These are phyloP conservation scores for Penicillium sp. DNA, from an alignment of 2,329 filamentous ascomycete genomes.

Conservation along the genomic window DNA sequence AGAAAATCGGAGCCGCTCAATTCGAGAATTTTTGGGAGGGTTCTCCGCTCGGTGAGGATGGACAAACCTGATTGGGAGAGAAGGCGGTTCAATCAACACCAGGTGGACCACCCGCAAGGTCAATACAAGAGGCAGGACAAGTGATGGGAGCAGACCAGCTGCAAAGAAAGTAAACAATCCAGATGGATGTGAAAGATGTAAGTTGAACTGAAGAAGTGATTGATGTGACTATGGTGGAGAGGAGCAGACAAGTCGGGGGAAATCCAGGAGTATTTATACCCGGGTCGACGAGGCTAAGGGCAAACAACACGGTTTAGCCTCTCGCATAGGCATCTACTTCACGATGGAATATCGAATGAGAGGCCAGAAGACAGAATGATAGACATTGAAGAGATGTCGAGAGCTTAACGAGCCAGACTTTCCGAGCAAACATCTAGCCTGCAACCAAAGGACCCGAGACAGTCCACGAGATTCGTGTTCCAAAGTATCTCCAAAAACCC, in stretches of 20 bases:
- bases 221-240: too few relatives aligned
- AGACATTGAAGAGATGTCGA: too few relatives aligned
- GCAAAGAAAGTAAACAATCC: not conserved
- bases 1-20: constrained; percentile 16
- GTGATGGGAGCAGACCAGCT: not conserved
- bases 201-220: not conserved
- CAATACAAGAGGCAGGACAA: not conserved
- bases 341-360: too few relatives aligned
- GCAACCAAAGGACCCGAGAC: too few relatives aligned
- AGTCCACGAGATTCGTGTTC: too few relatives aligned
- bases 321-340: too few relatives aligned
- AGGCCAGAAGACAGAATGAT: too few relatives aligned
- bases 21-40: constrained; percentile 5
- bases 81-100: not conserved
- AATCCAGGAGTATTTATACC: not conserved
- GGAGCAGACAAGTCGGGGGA: not conserved
- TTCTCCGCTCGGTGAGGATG: constrained; percentile 9
- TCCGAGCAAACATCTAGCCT: too few relatives aligned
- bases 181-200: not conserved
- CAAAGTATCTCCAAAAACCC: too few relatives aligned
- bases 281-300: not conserved
- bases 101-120: too few relatives aligned
- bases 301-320: too few relatives aligned
- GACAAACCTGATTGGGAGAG: not conserved
- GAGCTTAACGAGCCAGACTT: too few relatives aligned